Base-by-base conservation (phyloP, 148 eudicot genomes). In the Rhododendron mucronatum region DNA sequence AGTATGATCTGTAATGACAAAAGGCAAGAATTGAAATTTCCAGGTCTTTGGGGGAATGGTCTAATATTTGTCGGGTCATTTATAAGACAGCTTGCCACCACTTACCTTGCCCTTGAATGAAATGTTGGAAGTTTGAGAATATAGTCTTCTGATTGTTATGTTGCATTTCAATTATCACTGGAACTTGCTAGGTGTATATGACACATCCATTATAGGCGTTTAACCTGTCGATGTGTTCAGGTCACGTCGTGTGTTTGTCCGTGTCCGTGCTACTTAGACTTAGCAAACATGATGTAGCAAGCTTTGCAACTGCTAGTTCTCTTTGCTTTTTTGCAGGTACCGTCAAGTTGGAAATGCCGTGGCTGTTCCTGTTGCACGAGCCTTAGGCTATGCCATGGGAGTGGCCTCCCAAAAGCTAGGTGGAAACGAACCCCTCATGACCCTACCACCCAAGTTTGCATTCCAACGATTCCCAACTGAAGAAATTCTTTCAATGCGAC, bases 311-410 rank as follows among this genome's bases (percentile, higher is more conserved):
- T 3, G 10, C 44, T 51, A 37, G n/a, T 12, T 47, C 48, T 86
- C 23, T n/a, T 48, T 35, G 5, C 11, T 47, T 33, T 82, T 82
- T 7, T 61, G 74, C 89, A 95, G 98, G 93, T 96, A 96, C 88
- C 83, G 99, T 23, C 99, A 96, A 87, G 92, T 96, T 41, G 99
- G 99, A 87, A 96, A 95, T 89, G 98, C 99, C 0, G 99, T 96
- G 74, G 91, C 99, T 3, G 88, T 96, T 86, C 95, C 97, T 13
- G 99, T 96, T 78, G 94, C 92, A 23, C 88, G 91, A 82, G 97
- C 98, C 44, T 88, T 96, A 63, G 99, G 99, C n/a, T 95, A 94
- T 65, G 89, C 98, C 41, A 89, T 96, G 61, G 98, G 99, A 28
- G 90, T 94, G 93, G 98, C 98, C 76, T 88, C 84, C 71, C 94